Base-by-base conservation (phyloP, 768 basidiomycete genomes). In the Melanogaster broomeanus region DNA sequence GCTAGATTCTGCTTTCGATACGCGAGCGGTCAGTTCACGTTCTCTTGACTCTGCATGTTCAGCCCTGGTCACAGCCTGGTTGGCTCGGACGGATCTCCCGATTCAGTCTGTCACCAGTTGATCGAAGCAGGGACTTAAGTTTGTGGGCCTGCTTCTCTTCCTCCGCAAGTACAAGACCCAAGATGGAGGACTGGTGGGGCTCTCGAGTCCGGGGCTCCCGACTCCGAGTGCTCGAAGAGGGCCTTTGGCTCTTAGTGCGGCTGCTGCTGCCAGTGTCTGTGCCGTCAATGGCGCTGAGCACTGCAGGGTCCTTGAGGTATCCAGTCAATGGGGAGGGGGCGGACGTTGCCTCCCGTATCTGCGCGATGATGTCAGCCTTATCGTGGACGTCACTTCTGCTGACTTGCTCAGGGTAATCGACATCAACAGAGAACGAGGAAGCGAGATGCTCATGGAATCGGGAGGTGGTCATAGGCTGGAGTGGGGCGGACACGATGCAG, bases 141-240 rank as follows among this genome's bases (percentile, higher is more conserved):
- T 77, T 75, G 49, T 74, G 73, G n/a, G 74, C 72, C 57, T 83
- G 80, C 48, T 77, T 75, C 62, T 85, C 82, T 63, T 84, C 82
- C 52, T 84, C 63, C 55, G 78, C 74, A 24, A 78, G 68, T 24
- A 77, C 72, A 12, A 80, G 61, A 3, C 74, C 74, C 46, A 75
- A 70, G 25, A 78, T 63, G 21, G 73, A 62, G 27, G 74, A 68
- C 1, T 74, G 65, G 35, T 44, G 49, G 39, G 69, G 65, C 42
- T n/a, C n/a, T n/a, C n/a, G n/a, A n/a, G n/a, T n/a, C n/a, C n/a
- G n/a, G n/a, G 70, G 70, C 45, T 72, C 74, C 19, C 72, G 70
- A 47, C 70, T 71, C 13, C 68, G 72, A 6, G 77, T 74, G 44
- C 68, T 67, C 2, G 74, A 72, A 10, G 73, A 70, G 21, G 56